Percentiles rank a stretch among this genome's conserved stretches.
These are phyloP conservation scores for Endothia cerciana DNA, from an alignment of 2,329 filamentous ascomycete genomes.

Conservation along the genomic window DNA sequence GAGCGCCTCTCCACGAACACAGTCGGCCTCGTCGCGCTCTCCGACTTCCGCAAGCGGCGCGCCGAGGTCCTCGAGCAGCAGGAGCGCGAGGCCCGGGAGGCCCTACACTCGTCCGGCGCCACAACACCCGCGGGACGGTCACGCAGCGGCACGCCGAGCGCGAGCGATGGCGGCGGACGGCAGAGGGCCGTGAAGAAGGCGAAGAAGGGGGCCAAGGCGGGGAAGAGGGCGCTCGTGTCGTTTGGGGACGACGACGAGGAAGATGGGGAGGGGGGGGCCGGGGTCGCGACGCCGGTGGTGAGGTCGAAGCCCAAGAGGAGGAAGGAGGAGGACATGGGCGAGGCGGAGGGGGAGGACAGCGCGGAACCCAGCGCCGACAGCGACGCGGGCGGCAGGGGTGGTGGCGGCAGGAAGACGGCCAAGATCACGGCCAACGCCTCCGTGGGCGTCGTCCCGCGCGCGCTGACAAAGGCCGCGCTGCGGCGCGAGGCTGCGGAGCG, in stretches of 20 bases:
- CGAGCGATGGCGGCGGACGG: constrained; percentile 20
- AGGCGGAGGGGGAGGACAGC: constrained; percentile 32
- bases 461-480: constrained; percentile 65
- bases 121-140: constrained; percentile 39
- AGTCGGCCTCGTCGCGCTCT: constrained; percentile 87
- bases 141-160: constrained; percentile 16
- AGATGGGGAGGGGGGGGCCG: constrained; percentile 51
- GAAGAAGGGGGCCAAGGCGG: constrained; percentile 47
- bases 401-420: constrained; percentile 38
- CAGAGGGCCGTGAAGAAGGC: constrained; percentile 43
- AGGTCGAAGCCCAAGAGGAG: constrained; percentile 18
- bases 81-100: constrained; percentile 76
- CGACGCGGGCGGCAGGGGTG: constrained; percentile 31
- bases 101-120: constrained; percentile 54
- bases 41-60: constrained; percentile 94
- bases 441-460: constrained; percentile 70
- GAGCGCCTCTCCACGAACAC: constrained; percentile 84
- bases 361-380: neutral
- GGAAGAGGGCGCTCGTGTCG: constrained; percentile 53
- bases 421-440: constrained; percentile 66
- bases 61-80: constrained; percentile 93
- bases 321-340: constrained; percentile 22
- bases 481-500: constrained; percentile 76
- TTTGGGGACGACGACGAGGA: constrained; percentile 74
- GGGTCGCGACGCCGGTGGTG: constrained; percentile 39